Evolutionary conservation across 768 basidiomycete species (phyloP), one percentile per base, ranked within the genome.

Genomic region (Boletales sp.): DNA sequence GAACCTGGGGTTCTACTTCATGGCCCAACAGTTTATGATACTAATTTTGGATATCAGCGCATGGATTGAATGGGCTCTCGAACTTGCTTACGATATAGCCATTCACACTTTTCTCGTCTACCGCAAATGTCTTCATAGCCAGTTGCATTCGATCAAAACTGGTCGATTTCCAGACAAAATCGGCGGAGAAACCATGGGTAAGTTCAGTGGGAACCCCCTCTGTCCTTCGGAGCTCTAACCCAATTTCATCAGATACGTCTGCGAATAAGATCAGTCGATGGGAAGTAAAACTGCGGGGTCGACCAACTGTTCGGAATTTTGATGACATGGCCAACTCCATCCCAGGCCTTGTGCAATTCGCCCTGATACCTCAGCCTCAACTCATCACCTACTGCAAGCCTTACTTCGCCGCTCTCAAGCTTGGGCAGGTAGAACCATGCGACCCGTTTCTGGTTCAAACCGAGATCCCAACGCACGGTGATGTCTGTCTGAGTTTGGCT

Each of bases 81-180:
- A 17, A 33, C 21, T 9, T n/a, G 73, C 90, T 69, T 67, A 93
- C 91, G 53, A 99, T 99, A 57, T 97, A 99, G 11, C 95, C 96
- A 64, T 91, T 94, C 59, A 99, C 96, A 66, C 94, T 96, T 77
- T 97, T 96, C 71, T 99, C 96, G 59, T 99, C 96, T 15, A 99
- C 89, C 8, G 96, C 96, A 65, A 99, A 99, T 1, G 94, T 98
- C 79, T 97, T 98, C 95, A 99, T 98, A 0, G 96, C 95, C 32
- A 93, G 79, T 66, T 99, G 96, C 96, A 99, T 99, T 43, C 96
- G 80, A 68, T 99, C 96, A 62, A 99, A 99, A 68, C 95, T 98
- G 1, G 96, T 99, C 5, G 94, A 94, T 71, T 99, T 99, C 96
- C 96, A 99, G 5, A 99, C 95, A 62, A 98, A 99, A 68, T 99